Percentiles rank a stretch among this genome's conserved stretches.
phyloP scores from a whole-genome alignment of 495 filamentous ascomycete genomes.

The Alectoria sarmentosa region DNA sequence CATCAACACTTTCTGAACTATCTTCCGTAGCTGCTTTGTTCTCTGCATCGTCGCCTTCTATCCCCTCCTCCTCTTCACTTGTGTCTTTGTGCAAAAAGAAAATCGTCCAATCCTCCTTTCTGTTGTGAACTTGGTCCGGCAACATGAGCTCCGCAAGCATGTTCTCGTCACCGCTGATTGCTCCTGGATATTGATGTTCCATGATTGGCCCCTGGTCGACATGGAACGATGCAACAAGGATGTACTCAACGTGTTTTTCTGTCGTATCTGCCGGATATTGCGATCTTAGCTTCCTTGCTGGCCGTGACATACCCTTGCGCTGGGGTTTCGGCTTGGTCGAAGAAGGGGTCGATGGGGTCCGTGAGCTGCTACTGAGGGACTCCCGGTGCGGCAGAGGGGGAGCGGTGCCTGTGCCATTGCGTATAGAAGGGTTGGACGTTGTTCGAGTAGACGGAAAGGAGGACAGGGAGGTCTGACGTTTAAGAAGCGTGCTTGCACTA shows the following conservation, averaged over 20 bases:
- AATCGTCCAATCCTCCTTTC: slow-evolving; percentile 97
- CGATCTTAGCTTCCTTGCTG: slow-evolving; percentile 55
- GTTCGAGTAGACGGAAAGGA: slow-evolving; percentile 50
- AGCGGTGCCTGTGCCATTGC: slow-evolving; percentile 47
- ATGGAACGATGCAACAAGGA: slow-evolving; percentile 96
- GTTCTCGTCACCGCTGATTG: slow-evolving; percentile 94
- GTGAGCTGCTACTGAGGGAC: slow-evolving; percentile 43
- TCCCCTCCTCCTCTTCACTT: slow-evolving; percentile 69
- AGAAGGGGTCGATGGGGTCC: slow-evolving; percentile 38
- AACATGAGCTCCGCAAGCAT: slow-evolving; percentile 99
- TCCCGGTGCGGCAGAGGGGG: slow-evolving; percentile 47
- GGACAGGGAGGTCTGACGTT: slow-evolving; percentile 48
- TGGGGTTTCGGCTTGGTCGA: slow-evolving; percentile 33
- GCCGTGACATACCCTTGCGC: slow-evolving; percentile 24
- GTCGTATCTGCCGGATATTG: slow-evolving; percentile 74
- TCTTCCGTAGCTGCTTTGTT: slow-evolving; percentile 36
- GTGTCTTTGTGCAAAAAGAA: slow-evolving; percentile 98
- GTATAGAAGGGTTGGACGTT: slow-evolving; percentile 45
- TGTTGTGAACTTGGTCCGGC: slow-evolving; percentile 90
- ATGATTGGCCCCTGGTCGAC: slow-evolving; percentile 94
- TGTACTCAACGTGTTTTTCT: slow-evolving; percentile 97
- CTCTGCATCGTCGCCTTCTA: slow-evolving; percentile 46
- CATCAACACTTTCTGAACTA: slow-evolving; percentile 33
- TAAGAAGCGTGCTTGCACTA: slow-evolving; percentile 22
- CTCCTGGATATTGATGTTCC: slow-evolving; percentile 93